phyloP scores from a whole-genome alignment of 179 eudicot genomes.

The Vitellaria paradoxa region DNA sequence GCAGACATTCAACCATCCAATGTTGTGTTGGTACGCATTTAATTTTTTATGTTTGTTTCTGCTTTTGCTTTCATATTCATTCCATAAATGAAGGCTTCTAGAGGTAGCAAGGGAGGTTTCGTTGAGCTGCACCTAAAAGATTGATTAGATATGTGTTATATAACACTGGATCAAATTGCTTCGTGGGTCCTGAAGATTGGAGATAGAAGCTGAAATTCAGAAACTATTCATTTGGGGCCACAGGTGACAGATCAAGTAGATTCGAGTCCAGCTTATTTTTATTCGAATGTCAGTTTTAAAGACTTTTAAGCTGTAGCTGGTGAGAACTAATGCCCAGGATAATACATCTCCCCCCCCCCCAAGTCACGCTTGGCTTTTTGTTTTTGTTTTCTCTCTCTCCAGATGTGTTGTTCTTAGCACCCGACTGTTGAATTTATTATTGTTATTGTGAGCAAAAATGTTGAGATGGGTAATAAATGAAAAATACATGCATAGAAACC shows the following conservation, averaged over 20 bases:
- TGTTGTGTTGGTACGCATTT: conserved; percentile 23
- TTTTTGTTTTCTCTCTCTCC: conserved; percentile 23
- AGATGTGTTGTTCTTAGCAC: conserved; percentile 24
- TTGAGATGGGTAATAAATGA: too few species aligned
- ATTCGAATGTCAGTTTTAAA: background rate
- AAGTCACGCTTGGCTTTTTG: background rate
- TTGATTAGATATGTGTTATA: background rate
- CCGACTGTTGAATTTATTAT: conserved; percentile 11
- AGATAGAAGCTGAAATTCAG: background rate
- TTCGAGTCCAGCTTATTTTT: conserved; percentile 10
- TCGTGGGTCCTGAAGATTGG: background rate
- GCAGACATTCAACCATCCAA: conserved; percentile 29
- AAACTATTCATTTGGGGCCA: conserved; percentile 3
- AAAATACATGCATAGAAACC: conserved; percentile 24
- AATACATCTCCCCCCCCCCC: background rate
- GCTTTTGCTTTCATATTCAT: conserved; percentile 30
- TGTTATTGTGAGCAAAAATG: conserved; percentile 24
- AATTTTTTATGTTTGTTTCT: conserved; percentile 21
- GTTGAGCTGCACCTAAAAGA: conserved; percentile 22
- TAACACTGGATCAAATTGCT: conserved; percentile 11
- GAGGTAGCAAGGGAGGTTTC: conserved; percentile 9
- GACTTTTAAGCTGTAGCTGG: conserved; percentile 19
- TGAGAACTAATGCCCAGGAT: conserved; percentile 12
- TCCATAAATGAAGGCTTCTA: conserved; percentile 24
- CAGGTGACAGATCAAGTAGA: conserved; percentile 1